A percentile compares a stretch with the other conserved stretches of the same genome.
Conservation (phyloP, 345 rosid species). For the Carallia pectinifolia region DNA sequence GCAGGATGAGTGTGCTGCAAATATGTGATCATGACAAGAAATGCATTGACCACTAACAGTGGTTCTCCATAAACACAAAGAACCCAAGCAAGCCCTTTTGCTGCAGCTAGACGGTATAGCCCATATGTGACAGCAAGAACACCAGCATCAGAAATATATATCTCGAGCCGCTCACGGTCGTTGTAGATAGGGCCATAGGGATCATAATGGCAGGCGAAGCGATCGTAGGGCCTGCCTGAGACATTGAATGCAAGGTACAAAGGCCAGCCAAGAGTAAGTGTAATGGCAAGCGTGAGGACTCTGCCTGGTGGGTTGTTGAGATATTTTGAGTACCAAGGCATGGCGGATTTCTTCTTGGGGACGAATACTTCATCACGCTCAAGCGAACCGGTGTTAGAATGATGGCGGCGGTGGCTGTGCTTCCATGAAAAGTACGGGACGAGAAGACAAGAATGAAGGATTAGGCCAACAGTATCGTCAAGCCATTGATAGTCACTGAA, state of each 20-base stretch:
- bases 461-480: conserved; percentile 27
- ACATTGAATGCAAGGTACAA: conserved; percentile 30
- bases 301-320: conserved; percentile 34
- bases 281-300: conserved; percentile 11
- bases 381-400: conserved; percentile 34
- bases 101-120: conserved; percentile 19
- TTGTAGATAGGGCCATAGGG: conserved; percentile 28
- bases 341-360: conserved; percentile 21
- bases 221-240: conserved; percentile 31
- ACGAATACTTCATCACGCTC: conserved; percentile 33
- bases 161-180: conserved; percentile 20
- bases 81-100: conserved; percentile 26
- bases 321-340: conserved; percentile 27
- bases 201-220: conserved; percentile 34
- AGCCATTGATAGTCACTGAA: conserved; percentile 32
- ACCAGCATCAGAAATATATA: conserved; percentile 27
- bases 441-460: conserved; percentile 29
- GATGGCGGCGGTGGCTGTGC: conserved; percentile 36
- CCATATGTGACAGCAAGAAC: conserved; percentile 20
- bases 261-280: conserved; percentile 35
- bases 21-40: conserved; percentile 28
- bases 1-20: conserved; percentile 36
- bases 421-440: conserved; percentile 43
- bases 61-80: conserved; percentile 28
- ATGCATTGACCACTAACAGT: conserved; percentile 24